These are phyloP conservation scores for Lodderomyces oxycetoniae DNA, from an alignment of 1,139 yeast genomes.

Conservation along the genomic window DNA sequence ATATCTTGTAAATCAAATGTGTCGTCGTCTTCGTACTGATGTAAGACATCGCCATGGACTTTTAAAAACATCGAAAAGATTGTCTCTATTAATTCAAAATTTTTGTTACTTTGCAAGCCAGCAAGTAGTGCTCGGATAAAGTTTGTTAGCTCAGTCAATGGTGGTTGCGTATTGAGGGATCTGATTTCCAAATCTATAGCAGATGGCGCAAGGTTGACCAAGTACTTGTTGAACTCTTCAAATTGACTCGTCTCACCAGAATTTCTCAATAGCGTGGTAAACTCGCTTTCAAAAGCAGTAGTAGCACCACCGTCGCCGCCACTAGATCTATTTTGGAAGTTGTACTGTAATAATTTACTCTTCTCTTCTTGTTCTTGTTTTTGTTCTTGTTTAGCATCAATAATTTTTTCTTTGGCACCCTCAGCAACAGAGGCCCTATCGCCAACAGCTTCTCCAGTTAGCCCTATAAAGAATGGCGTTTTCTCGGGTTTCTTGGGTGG, in stretches of 20 bases:
- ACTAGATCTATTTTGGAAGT: slow-evolving; percentile 16
- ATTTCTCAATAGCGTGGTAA: slow-evolving; percentile 61
- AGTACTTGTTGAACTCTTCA: slow-evolving; percentile 46
- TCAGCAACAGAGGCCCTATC: slow-evolving; percentile 66
- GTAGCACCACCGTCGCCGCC: too few species aligned
- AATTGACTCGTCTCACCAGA: slow-evolving; percentile 41
- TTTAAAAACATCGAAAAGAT: slow-evolving; percentile 70
- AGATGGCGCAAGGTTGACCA: slow-evolving; percentile 71
- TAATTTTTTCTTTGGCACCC: slow-evolving; percentile 27
- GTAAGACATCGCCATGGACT: slow-evolving; percentile 79
- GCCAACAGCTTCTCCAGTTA: slow-evolving; percentile 62
- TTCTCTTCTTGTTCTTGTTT: slow-evolving; percentile 16
- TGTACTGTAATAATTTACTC: slow-evolving; percentile 26
- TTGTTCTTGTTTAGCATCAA: slow-evolving; percentile 6
- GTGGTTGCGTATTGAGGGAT: slow-evolving; percentile 63
- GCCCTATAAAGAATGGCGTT: slow-evolving; percentile 75
- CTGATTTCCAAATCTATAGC: slow-evolving; percentile 81
- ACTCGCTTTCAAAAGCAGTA: slow-evolving; percentile 62
- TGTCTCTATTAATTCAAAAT: slow-evolving; percentile 74
- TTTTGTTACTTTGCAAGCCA: slow-evolving; percentile 53
- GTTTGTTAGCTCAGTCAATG: slow-evolving; percentile 56
- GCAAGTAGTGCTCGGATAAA: slow-evolving; percentile 63
- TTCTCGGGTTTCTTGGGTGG: slow-evolving; percentile 82
- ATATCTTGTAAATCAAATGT: slow-evolving; percentile 33
- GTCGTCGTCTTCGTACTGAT: slow-evolving; percentile 36